Evolutionary conservation across 176 grass and related monocot species (phyloP).

Genomic region (Musa itinerans): DNA sequence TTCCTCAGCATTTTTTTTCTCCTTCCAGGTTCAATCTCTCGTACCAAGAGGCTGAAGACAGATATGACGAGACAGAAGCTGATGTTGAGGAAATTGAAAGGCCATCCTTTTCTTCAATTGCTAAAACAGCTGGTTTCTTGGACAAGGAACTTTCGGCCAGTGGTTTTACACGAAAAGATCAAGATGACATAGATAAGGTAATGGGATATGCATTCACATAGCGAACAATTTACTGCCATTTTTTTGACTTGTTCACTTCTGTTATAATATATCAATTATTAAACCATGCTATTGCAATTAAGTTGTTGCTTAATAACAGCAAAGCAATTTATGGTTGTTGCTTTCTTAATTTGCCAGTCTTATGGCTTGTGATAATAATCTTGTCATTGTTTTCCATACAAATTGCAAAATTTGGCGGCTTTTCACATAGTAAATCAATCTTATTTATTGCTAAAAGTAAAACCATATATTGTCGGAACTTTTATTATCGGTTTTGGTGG

Average conservation of each 20-base stretch:
- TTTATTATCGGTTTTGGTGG: not conserved
- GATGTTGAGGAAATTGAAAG: conserved; percentile 50
- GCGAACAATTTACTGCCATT: not conserved
- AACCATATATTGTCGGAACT: not conserved
- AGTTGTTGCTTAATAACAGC: no score
- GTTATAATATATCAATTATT: not conserved
- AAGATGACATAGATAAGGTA: conserved; percentile 80
- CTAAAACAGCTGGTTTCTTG: conserved; percentile 52
- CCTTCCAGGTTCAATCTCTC: conserved; percentile 57
- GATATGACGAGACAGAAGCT: conserved; percentile 30
- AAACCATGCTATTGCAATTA: not conserved
- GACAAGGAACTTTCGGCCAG: conserved; percentile 82
- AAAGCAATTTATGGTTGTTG: no score
- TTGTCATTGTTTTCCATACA: not conserved
- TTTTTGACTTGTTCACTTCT: not conserved
- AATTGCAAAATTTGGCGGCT: not conserved
- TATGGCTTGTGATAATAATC: no score
- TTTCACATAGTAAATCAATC: not conserved
- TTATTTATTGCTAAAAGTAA: not conserved
- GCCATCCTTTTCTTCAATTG: conserved; percentile 55
- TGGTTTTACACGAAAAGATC: conserved; percentile 84
- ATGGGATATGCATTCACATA: not conserved
- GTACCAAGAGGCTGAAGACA: conserved; percentile 46
- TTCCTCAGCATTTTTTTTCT: conserved; percentile 1
- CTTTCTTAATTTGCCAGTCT: no score